phyloP scores from a whole-genome alignment of 345 rosid genomes.

The Draba incana region DNA sequence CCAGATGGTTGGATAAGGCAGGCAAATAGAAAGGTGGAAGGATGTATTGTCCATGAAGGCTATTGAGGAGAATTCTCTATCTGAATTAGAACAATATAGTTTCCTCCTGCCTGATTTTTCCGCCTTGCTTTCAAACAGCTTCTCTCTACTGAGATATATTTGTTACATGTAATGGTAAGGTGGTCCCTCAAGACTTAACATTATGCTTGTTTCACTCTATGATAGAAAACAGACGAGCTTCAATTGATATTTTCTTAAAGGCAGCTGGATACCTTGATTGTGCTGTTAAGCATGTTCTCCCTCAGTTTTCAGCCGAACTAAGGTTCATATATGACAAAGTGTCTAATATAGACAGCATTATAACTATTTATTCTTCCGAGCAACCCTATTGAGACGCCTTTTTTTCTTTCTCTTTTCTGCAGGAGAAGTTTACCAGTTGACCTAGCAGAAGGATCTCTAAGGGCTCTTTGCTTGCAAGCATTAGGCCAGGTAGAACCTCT shows the following conservation, averaged over 20 bases:
- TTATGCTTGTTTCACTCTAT: slow-evolving; percentile 11
- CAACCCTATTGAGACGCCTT: neutral
- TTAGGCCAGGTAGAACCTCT: slow-evolving; percentile 75
- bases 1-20: slow-evolving; percentile 1
- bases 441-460: slow-evolving; percentile 86
- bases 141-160: neutral
- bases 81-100: neutral
- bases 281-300: slow-evolving; percentile 86
- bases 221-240: slow-evolving; percentile 82
- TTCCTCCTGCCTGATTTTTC: slow-evolving; percentile 2
- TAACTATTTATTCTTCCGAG: slow-evolving; percentile 1
- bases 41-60: neutral
- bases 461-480: slow-evolving; percentile 93
- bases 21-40: neutral
- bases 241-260: slow-evolving; percentile 86
- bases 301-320: slow-evolving; percentile 69
- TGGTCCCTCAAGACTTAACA: slow-evolving; percentile 3
- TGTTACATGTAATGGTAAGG: neutral
- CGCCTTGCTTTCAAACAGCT: slow-evolving; percentile 14
- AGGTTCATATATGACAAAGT: slow-evolving; percentile 55
- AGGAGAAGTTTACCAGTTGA: slow-evolving; percentile 96
- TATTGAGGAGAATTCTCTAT: too few species aligned
- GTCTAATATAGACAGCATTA: slow-evolving; percentile 1
- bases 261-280: slow-evolving; percentile 97
- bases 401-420: slow-evolving; percentile 30